These are phyloP conservation scores for Phlebopus sp. DNA, from an alignment of 1,284 basidiomycete species.

Conservation along the genomic window DNA sequence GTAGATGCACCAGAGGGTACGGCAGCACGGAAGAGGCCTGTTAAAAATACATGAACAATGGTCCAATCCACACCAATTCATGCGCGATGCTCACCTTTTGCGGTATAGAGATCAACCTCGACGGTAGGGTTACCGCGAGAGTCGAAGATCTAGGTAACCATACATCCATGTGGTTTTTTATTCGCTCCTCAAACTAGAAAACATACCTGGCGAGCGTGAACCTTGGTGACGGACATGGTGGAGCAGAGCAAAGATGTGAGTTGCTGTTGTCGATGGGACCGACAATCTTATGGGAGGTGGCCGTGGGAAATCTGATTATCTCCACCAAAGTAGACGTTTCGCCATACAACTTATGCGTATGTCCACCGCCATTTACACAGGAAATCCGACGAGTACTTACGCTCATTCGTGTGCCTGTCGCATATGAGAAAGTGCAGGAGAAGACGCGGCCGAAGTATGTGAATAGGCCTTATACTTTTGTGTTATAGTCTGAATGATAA, in stretches of 20 bases:
- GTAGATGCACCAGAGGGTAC: slow-evolving; percentile 99
- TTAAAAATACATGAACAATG: slow-evolving; percentile 8
- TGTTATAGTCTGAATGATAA: slow-evolving; percentile 9
- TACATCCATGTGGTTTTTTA: slow-evolving; percentile 8
- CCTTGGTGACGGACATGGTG: slow-evolving; percentile 84
- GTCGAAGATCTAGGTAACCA: slow-evolving; percentile 82
- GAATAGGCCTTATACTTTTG: slow-evolving; percentile 10
- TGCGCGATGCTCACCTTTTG: slow-evolving; percentile 59
- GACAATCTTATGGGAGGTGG: slow-evolving; percentile 25
- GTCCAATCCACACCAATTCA: slow-evolving; percentile 2
- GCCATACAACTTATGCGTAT: background rate
- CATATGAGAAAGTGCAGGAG: slow-evolving; percentile 8
- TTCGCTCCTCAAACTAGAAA: slow-evolving; percentile 5
- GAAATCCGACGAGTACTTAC: slow-evolving; percentile 6
- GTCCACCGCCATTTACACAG: background rate
- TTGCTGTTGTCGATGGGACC: slow-evolving; percentile 2
- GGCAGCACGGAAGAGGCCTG: slow-evolving; percentile 91
- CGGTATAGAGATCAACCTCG: slow-evolving; percentile 91
- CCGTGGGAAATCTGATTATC: slow-evolving; percentile 35
- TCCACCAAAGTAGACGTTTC: slow-evolving; percentile 5
- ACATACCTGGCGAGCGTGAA: slow-evolving; percentile 84
- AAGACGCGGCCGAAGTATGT: slow-evolving; percentile 10
- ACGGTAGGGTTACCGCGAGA: slow-evolving; percentile 96
- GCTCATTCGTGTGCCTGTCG: slow-evolving; percentile 10
- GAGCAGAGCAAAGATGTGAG: slow-evolving; percentile 28